Conservation (phyloP, 768 basidiomycete genomes). For the Rhodosporidiobolus odoratus region DNA sequence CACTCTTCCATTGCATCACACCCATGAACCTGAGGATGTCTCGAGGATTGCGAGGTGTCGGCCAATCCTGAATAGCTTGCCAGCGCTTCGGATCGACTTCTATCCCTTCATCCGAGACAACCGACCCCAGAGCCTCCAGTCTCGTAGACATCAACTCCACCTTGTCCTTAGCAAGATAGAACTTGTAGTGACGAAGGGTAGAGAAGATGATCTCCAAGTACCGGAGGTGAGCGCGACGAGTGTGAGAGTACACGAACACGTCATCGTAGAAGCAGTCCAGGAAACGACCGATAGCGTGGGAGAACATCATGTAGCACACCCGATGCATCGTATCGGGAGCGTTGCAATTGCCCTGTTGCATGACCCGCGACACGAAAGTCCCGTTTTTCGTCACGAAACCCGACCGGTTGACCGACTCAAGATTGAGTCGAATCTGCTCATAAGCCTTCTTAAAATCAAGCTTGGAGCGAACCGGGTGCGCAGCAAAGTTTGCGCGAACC, state of each 20-base stretch:
- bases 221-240: constrained; percentile 45
- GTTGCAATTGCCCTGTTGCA: constrained; percentile 54
- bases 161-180: too few relatives aligned
- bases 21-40: constrained; percentile 22
- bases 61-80: too few relatives aligned
- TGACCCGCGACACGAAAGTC: constrained; percentile 48
- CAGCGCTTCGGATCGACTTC: too few relatives aligned
- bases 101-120: too few relatives aligned
- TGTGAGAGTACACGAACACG: constrained; percentile 52
- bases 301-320: constrained; percentile 46
- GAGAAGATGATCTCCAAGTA: constrained; percentile 46
- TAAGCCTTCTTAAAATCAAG: constrained; percentile 51
- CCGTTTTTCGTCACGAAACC: constrained; percentile 49
- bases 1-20: constrained; percentile 4
- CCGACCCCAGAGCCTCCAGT: too few relatives aligned
- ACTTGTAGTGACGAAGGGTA: constrained; percentile 41
- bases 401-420: constrained; percentile 43
- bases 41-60: too few relatives aligned
- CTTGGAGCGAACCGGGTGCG: constrained; percentile 45
- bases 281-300: constrained; percentile 47
- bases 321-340: constrained; percentile 52
- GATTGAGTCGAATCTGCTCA: constrained; percentile 48
- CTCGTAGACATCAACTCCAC: too few relatives aligned
- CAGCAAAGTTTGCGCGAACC: background rate
- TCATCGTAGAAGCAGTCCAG: constrained; percentile 54